These are phyloP conservation scores for Singerocomus inundabilis DNA, from an alignment of 1,284 basidiomycete species.

Conservation along the genomic window DNA sequence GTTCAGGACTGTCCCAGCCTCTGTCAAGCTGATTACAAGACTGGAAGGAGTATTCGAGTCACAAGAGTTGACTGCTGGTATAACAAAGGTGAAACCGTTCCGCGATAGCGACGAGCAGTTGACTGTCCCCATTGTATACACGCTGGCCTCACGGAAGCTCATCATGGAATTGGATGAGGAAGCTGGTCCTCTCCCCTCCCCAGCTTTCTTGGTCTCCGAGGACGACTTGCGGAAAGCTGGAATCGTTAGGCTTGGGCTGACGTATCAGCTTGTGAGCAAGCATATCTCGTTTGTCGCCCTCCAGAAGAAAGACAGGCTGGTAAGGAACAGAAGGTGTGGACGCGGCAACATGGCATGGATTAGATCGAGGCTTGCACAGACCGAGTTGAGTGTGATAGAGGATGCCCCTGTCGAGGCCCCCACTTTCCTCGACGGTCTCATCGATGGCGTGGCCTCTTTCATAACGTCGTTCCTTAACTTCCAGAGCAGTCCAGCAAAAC, in stretches of 20 bases:
- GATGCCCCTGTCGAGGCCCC: background rate
- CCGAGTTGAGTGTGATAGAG: background rate
- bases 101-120: constrained; percentile 23
- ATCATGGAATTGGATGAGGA: constrained; percentile 45
- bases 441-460: constrained; percentile 16
- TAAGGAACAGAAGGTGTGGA: constrained; percentile 3
- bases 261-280: constrained; percentile 50
- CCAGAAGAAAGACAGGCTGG: constrained; percentile 29
- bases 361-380: constrained; percentile 15
- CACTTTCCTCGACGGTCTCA: constrained; percentile 20
- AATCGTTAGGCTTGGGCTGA: constrained; percentile 47
- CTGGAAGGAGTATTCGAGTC: constrained; percentile 32
- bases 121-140: constrained; percentile 45
- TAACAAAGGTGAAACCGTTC: constrained; percentile 40
- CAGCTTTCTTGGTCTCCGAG: constrained; percentile 26
- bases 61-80: constrained; percentile 38
- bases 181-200: constrained; percentile 31
- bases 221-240: constrained; percentile 42
- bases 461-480: constrained; percentile 19
- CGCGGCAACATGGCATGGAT: constrained; percentile 12
- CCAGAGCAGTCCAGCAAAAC: background rate
- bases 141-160: constrained; percentile 51
- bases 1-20: constrained; percentile 36
- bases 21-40: constrained; percentile 40
- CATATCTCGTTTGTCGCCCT: constrained; percentile 59